Conservation (phyloP, 139 green algal species). For the Closterium sp. region DNA sequence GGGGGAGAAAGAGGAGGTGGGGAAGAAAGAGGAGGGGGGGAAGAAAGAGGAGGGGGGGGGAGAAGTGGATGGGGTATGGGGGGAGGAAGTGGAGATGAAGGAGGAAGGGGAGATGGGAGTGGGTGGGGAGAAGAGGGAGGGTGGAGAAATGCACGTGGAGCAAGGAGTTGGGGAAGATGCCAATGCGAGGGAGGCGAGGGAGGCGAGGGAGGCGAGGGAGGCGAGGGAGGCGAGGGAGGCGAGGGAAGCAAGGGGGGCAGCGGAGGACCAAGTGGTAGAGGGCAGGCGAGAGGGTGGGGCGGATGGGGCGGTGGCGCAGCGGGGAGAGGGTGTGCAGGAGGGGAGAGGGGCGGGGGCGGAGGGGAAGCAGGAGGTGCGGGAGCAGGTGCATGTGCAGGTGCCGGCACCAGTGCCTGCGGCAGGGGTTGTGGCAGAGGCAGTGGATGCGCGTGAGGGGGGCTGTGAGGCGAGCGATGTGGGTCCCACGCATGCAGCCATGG, state of each 20-base stretch:
- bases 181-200: no score
- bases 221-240: neutral
- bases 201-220: neutral
- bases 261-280: neutral
- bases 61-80: neutral
- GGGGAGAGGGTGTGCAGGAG: neutral
- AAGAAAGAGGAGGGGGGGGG: neutral
- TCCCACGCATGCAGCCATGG: no score
- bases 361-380: neutral
- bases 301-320: neutral
- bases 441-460: no score
- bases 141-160: neutral
- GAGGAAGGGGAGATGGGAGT: neutral
- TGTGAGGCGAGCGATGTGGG: no score
- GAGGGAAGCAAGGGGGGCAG: neutral
- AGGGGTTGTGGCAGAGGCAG: no score
- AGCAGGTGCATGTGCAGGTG: no score
- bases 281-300: neutral
- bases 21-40: neutral
- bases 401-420: no score
- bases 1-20: neutral
- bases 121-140: neutral
- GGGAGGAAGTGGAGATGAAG: neutral
- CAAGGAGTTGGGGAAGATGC: neutral
- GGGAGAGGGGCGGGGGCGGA: neutral